Evolutionary conservation across 805 yeast species (phyloP).

Genomic region (Hanseniaspora vineae): DNA sequence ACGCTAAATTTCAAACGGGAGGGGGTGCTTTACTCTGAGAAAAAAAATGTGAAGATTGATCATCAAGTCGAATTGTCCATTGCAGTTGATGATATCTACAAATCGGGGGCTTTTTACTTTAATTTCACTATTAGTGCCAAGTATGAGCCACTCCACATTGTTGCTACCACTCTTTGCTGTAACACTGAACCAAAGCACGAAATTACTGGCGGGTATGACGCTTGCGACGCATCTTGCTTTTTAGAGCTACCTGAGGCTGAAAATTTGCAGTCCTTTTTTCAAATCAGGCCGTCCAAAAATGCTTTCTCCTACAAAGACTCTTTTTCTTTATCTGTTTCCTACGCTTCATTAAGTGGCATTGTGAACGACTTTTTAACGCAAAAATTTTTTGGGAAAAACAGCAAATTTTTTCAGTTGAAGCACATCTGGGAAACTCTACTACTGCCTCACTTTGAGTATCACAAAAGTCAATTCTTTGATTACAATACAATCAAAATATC

Average conservation of each 20-base stretch:
- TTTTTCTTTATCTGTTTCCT: constrained; percentile 13
- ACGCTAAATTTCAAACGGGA: constrained; percentile 7
- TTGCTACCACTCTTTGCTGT: neutral
- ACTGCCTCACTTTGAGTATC: constrained; percentile 13
- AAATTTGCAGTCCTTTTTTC: neutral
- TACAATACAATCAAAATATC: constrained; percentile 2
- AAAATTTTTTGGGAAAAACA: constrained; percentile 1
- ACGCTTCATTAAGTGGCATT: constrained; percentile 14
- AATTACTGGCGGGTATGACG: too few relatives aligned
- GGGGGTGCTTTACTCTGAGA: constrained; percentile 9
- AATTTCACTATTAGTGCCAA: constrained; percentile 18
- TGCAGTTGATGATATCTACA: constrained; percentile 22
- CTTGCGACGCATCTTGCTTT: too few relatives aligned
- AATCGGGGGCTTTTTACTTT: constrained; percentile 16
- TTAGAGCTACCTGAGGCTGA: too few relatives aligned
- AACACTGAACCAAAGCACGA: too few relatives aligned
- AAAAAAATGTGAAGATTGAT: constrained; percentile 6
- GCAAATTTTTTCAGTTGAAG: neutral
- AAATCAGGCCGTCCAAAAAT: constrained; percentile 2
- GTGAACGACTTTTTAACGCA: neutral
- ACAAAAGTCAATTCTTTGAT: constrained; percentile 5
- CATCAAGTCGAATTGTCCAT: constrained; percentile 19
- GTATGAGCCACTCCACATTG: constrained; percentile 1
- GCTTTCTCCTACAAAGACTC: constrained; percentile 12
- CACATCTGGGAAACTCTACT: constrained; percentile 15